Base-by-base conservation (phyloP, 192 early-diverging fungal genomes). In the Coemansia sp. region DNA sequence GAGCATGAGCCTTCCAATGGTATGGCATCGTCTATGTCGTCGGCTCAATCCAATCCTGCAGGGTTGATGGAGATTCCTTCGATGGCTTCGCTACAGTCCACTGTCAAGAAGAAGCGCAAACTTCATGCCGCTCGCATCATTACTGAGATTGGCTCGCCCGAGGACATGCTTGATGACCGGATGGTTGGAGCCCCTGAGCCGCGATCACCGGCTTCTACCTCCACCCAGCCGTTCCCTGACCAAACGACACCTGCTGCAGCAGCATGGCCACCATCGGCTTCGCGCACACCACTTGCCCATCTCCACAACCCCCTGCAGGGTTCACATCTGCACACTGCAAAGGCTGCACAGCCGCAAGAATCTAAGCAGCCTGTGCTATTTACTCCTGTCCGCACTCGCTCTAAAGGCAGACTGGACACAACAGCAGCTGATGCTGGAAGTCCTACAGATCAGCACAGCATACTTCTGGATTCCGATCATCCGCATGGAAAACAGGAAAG, bases 51-150 rank as follows among this genome's bases (percentile, higher is more conserved):
- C 25, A n/a, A 56, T n/a, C 22, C 58, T 0, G 8, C 34, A 1
- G 38, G 34, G 51, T 38, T 63, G 12, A 49, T 48, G 49, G 53
- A 34, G 26, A 60, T 56, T 18, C 38, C 59, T 4, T 48, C 64
- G 4, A 53, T 38, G 41, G 59, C 62, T 2, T 63, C 61, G 14
- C 19, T 58, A 49, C 61, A 65, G 22, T 56, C 66, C 7, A 59
- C 68, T 1, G 64, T 68, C 18, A 73, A 73, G 62, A 76, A 76
- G 74, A 78, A 78, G 66, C 77, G 77, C 63, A 62, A 58, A 32
- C 38, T 79, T 49, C 77, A 70, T 31, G 54, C 64, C 0, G 68
- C 44, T 2, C 71, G 68, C 32, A 67, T 71, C 1, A 58, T 74
- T 4, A 25, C 60, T 2, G 60, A 64, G 23, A 49, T 79, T 28